A percentile compares a stretch with the other conserved stretches of the same genome.
phyloP scores from a whole-genome alignment of 2,329 filamentous ascomycete species.

The Verticillium longisporum region DNA sequence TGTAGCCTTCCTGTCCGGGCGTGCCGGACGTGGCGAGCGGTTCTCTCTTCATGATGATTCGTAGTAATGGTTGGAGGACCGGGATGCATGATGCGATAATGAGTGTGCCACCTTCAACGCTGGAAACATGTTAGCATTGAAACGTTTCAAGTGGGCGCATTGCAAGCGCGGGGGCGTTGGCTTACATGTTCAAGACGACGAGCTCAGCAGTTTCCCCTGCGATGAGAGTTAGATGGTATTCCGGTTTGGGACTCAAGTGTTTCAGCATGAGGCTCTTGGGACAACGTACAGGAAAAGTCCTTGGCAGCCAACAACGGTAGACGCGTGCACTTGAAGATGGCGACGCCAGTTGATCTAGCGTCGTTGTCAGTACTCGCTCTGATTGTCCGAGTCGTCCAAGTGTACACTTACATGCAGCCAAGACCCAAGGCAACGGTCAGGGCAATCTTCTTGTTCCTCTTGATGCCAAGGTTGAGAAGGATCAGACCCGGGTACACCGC shows the following conservation, averaged over 20 bases:
- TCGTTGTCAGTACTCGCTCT: not conserved
- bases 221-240: not conserved
- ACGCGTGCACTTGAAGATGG: constrained; percentile 27
- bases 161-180: not conserved
- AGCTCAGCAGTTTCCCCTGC: constrained; percentile 30
- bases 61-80: constrained; percentile 21
- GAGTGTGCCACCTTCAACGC: constrained; percentile 24
- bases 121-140: not conserved
- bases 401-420: constrained; percentile 24
- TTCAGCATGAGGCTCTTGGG: not conserved
- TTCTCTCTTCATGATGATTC: not conserved
- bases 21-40: not conserved
- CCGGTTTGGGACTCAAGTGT: not conserved
- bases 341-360: constrained; percentile 16
- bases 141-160: not conserved
- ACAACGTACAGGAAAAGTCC: constrained; percentile 16
- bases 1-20: not conserved
- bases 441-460: constrained; percentile 31
- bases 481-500: constrained; percentile 32
- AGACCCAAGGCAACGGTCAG: constrained; percentile 29
- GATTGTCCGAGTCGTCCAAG: not conserved
- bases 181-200: constrained; percentile 37
- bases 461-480: constrained; percentile 27
- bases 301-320: constrained; percentile 19
- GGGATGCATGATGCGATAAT: constrained; percentile 29